phyloP scores from a whole-genome alignment of 352 stramenopile genomes.

The Phytopythium aichiense region DNA sequence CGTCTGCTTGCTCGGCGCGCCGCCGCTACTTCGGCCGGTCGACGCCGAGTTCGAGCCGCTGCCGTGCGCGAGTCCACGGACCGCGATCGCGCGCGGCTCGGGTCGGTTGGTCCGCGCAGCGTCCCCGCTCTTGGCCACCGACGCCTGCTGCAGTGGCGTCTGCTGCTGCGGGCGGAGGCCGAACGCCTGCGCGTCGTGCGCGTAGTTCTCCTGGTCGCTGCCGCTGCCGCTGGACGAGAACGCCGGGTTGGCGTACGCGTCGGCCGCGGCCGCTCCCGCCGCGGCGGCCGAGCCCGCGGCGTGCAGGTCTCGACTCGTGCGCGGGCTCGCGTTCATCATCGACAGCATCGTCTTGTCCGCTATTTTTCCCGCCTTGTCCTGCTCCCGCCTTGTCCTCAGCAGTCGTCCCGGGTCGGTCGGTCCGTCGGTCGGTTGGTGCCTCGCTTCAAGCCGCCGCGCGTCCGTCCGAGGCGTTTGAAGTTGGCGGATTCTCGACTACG shows the following conservation, averaged over 20 bases:
- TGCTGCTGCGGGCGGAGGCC: neutral
- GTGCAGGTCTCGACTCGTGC: slow-evolving; percentile 3
- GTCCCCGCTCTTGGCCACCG: slow-evolving; percentile 3
- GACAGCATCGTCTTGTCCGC: slow-evolving; percentile 42
- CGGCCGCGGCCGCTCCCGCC: neutral
- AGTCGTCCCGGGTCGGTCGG: no score
- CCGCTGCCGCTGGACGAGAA: slow-evolving; percentile 5
- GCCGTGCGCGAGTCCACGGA: neutral
- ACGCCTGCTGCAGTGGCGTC: neutral
- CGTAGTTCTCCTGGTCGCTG: slow-evolving; percentile 9
- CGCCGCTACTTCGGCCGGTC: neutral
- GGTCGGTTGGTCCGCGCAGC: neutral
- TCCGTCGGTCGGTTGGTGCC: neutral
- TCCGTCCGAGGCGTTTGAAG: slow-evolving; percentile 47
- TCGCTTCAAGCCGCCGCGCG: neutral
- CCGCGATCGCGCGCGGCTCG: slow-evolving; percentile 2
- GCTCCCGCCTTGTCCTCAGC: no score
- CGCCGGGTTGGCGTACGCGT: slow-evolving; percentile 3
- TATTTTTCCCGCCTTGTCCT: slow-evolving; percentile 12
- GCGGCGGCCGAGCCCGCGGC: neutral
- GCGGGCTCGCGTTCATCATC: slow-evolving; percentile 48
- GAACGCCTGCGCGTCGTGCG: slow-evolving; percentile 7
- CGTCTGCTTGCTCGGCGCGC: neutral
- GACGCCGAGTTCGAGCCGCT: neutral
- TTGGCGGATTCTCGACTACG: slow-evolving; percentile 61